Percentiles rank a stretch among this genome's conserved stretches.
phyloP scores from a whole-genome alignment of 805 yeast genomes.

The Pichia paraexigua region DNA sequence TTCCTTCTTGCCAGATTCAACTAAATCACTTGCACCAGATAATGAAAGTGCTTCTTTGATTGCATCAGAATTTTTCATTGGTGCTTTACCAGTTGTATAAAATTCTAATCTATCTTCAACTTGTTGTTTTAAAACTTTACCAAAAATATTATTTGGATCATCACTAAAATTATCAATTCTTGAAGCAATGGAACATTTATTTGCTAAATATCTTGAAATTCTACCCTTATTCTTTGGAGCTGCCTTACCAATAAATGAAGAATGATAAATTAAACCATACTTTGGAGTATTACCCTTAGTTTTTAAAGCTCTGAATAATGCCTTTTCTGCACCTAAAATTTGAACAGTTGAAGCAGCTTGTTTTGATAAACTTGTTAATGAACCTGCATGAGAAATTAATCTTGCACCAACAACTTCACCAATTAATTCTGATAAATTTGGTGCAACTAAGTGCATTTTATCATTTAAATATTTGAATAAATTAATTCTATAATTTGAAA shows the following conservation, averaged over 20 bases:
- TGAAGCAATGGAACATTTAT: slow-evolving; percentile 98
- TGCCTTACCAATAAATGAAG: slow-evolving; percentile 91
- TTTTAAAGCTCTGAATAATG: slow-evolving; percentile 90
- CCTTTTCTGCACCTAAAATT: slow-evolving; percentile 96
- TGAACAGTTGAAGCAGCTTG: slow-evolving; percentile 99
- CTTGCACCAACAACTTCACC: slow-evolving; percentile 99
- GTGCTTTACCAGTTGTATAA: slow-evolving; percentile 93
- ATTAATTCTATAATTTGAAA: slow-evolving; percentile 82
- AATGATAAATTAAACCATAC: slow-evolving; percentile 91
- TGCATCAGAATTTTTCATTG: slow-evolving; percentile 93
- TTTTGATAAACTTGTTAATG: slow-evolving; percentile 89
- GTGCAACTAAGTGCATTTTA: slow-evolving; percentile 97
- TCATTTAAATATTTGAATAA: slow-evolving; percentile 82
- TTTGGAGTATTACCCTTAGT: slow-evolving; percentile 96
- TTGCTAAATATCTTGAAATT: slow-evolving; percentile 96
- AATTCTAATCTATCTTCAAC: slow-evolving; percentile 96
- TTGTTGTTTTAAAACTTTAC: slow-evolving; percentile 86
- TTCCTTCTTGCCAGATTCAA: slow-evolving; percentile 36
- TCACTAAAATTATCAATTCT: slow-evolving; percentile 97
- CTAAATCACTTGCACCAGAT: slow-evolving; percentile 32
- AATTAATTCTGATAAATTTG: slow-evolving; percentile 90
- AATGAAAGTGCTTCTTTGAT: slow-evolving; percentile 83
- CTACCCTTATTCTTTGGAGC: slow-evolving; percentile 97
- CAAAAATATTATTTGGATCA: slow-evolving; percentile 84
- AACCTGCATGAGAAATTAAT: slow-evolving; percentile 96